Percentiles rank a stretch among this genome's conserved stretches.
Conservation (phyloP, 164 flowering plant genomes). For the Kalanchoe fedtschenkoi region DNA sequence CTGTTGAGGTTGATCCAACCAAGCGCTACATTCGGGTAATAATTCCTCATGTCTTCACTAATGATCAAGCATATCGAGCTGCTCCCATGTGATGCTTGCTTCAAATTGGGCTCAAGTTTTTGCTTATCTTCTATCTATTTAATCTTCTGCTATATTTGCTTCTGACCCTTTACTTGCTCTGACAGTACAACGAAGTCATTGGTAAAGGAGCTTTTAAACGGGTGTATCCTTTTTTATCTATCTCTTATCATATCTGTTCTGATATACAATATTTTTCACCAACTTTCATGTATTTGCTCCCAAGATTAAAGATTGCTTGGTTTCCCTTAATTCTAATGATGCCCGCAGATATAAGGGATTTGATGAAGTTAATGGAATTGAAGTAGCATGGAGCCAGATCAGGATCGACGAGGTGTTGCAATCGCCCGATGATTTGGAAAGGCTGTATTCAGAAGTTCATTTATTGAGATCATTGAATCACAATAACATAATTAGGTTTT, state of each 20-base stretch:
- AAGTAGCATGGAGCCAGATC: conserved; percentile 69
- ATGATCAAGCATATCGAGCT: background rate
- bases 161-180: background rate
- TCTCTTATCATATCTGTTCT: background rate
- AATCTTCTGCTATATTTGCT: background rate
- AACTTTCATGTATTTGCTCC: background rate
- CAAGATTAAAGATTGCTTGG: background rate
- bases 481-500: conserved; percentile 44
- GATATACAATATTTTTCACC: background rate
- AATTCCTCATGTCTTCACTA: background rate
- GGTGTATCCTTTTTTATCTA: conserved; percentile 26
- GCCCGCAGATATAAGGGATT: conserved; percentile 43
- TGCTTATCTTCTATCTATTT: background rate
- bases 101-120: background rate
- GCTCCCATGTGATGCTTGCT: background rate
- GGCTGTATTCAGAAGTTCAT: conserved; percentile 52
- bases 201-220: conserved; percentile 66
- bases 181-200: conserved; percentile 44
- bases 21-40: conserved; percentile 48
- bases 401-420: conserved; percentile 41
- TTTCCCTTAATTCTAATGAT: conserved; percentile 8
- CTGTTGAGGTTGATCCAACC: conserved; percentile 37
- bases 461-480: conserved; percentile 50
- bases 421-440: conserved; percentile 44
- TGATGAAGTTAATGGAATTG: conserved; percentile 63